Base-by-base conservation (phyloP, 768 basidiomycete genomes). In the Boletus coccyginus region DNA sequence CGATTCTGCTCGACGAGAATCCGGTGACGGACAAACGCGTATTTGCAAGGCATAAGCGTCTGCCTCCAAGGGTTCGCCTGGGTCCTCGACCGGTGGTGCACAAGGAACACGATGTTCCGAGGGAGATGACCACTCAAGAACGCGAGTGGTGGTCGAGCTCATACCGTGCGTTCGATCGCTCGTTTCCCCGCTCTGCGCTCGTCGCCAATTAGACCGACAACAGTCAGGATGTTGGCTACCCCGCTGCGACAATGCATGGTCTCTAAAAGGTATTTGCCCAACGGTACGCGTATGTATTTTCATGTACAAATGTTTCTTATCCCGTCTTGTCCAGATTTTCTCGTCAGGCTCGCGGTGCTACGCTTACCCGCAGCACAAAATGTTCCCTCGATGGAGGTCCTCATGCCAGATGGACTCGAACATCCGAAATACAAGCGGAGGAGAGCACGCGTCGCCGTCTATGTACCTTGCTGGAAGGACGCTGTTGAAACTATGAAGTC, bases 211-310 rank as follows among this genome's bases (percentile, higher is more conserved):
- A 39, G 53, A 41, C 41, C 50, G 50, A 45, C 38, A 14, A 31
- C 62, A 89, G 88, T 92, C 12, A 80, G 89, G 50, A 90, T 92
- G 85, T 66, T 92, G 7, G 74, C 82, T 7, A 81, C 81, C 29
- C 88, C 88, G 3, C 46, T 90, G 46, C 81, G 90, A 12, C 70
- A 66, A 50, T 90, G 88, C 59, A 57, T 73, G 10, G 53, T 78
- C 14, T 84, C 86, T 4, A 66, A 66, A 7, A 73, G 78, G 57
- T 72, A 76, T 62, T 58, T 89, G 21, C 90, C 90, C 7, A 73
- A 69, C 38, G 90, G 90, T 85, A 58, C 48, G 75, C 56, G 38
- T 51, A 14, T n/a, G 10, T 27, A 29, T 35, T 33, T 13, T 10
- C 38, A 13, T 17, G 52, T 46, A 36, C 21, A n/a, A 40, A 14